These are phyloP conservation scores for Cladosporium phlei DNA, from an alignment of 2,329 filamentous ascomycete genomes.

Conservation along the genomic window DNA sequence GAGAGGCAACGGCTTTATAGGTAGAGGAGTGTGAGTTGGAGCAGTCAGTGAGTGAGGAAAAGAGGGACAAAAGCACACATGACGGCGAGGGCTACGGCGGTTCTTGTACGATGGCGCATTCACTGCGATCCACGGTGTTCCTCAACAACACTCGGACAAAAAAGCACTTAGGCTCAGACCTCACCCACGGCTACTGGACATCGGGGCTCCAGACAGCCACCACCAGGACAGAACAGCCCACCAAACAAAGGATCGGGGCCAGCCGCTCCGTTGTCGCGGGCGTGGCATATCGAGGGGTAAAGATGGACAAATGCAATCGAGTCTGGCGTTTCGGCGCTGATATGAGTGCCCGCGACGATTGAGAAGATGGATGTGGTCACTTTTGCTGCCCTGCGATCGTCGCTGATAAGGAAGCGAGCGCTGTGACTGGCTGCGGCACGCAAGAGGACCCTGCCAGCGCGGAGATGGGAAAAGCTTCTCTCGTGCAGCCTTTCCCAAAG, in stretches of 20 bases:
- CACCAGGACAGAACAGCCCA: neutral
- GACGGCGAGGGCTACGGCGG: neutral
- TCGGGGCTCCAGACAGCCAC: slow-evolving; percentile 7
- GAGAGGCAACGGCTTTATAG: slow-evolving; percentile 1
- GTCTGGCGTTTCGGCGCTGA: slow-evolving; percentile 10
- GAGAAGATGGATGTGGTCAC: slow-evolving; percentile 14
- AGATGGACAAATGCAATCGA: neutral
- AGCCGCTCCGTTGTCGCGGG: slow-evolving; percentile 8
- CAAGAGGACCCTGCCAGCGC: neutral
- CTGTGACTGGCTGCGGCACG: neutral
- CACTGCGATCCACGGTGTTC: slow-evolving; percentile 3
- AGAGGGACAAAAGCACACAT: neutral
- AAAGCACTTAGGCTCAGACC: slow-evolving; percentile 9
- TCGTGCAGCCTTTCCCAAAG: neutral
- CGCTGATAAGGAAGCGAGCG: slow-evolving; percentile 4
- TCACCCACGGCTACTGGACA: slow-evolving; percentile 10
- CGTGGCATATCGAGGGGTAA: neutral
- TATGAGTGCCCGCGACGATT: slow-evolving; percentile 3
- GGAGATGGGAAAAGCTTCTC: slow-evolving; percentile 9
- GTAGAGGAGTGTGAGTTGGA: neutral
- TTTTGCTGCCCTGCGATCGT: slow-evolving; percentile 1
- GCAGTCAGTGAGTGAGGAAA: slow-evolving; percentile 3
- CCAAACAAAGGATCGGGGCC: neutral
- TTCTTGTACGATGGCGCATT: slow-evolving; percentile 7
- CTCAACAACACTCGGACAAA: slow-evolving; percentile 8